These are phyloP conservation scores for Fonsecaea nubica DNA, from an alignment of 2,329 filamentous ascomycete genomes.

Conservation along the genomic window DNA sequence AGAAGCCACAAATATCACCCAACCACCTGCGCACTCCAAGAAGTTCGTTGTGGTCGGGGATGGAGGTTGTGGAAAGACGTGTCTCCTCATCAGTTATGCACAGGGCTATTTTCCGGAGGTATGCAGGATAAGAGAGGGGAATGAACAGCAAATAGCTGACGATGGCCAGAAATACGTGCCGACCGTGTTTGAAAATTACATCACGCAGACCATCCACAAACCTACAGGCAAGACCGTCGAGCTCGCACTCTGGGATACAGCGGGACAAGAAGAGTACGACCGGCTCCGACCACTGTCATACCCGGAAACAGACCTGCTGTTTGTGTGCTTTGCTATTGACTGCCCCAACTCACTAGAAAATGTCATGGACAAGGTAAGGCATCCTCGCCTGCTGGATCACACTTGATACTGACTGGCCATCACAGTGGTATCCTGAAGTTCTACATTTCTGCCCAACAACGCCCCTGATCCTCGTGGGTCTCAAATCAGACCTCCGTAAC, in stretches of 20 bases:
- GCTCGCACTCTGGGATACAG: conserved; percentile 96
- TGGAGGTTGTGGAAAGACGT: conserved; percentile 98
- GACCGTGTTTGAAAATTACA: conserved; percentile 99
- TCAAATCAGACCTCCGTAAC: conserved; percentile 94
- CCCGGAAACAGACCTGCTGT: conserved; percentile 95
- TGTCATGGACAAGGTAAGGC: conserved; percentile 92
- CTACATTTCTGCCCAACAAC: conserved; percentile 98
- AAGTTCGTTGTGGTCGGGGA: conserved; percentile 99
- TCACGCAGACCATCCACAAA: conserved; percentile 91
- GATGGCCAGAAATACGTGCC: conserved; percentile 91
- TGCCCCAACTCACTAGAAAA: conserved; percentile 98
- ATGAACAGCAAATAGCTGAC: conserved; percentile 13
- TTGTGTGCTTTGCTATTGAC: conserved; percentile 99
- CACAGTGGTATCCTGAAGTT: conserved; percentile 97
- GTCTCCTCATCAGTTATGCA: conserved; percentile 96
- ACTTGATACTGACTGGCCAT: conserved; percentile 22
- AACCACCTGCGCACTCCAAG: conserved; percentile 93
- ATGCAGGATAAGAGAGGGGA: conserved; percentile 43
- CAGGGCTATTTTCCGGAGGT: conserved; percentile 99
- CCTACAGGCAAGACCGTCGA: conserved; percentile 92
- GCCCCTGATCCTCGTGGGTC: conserved; percentile 89
- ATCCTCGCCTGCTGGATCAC: background rate
- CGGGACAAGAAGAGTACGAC: conserved; percentile 98
- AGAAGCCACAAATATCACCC: conserved; percentile 82
- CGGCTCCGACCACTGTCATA: conserved; percentile 93